A percentile compares a stretch with the other conserved stretches of the same genome.
Conservation (phyloP, 164 flowering plant genomes). For the Tetracentron sinense region DNA sequence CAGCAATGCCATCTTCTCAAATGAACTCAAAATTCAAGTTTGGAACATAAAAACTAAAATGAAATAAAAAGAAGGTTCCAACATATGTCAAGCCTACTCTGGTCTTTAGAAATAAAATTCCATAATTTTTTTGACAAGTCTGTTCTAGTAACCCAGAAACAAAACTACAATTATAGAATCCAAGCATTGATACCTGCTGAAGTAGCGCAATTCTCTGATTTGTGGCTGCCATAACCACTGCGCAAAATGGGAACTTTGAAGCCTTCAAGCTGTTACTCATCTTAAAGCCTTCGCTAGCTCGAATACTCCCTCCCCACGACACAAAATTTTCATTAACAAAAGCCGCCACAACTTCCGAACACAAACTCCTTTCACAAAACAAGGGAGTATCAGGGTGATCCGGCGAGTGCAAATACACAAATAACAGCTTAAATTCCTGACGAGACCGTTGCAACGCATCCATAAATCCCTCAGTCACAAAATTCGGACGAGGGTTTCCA, state of each 20-base stretch:
- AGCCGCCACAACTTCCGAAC: constrained; percentile 39
- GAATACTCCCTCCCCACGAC: constrained; percentile 67
- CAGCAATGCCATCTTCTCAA: too few relatives aligned
- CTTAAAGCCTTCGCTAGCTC: constrained; percentile 72
- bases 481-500: constrained; percentile 46
- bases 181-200: constrained; percentile 47
- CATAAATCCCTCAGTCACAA: constrained; percentile 57
- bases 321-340: constrained; percentile 70
- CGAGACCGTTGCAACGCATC: constrained; percentile 66
- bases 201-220: constrained; percentile 69
- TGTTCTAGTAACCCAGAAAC: too few relatives aligned
- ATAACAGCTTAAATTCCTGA: constrained; percentile 49
- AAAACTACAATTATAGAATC: neutral
- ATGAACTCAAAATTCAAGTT: too few relatives aligned
- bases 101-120: too few relatives aligned
- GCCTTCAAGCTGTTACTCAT: constrained; percentile 82
- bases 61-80: too few relatives aligned
- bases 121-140: too few relatives aligned
- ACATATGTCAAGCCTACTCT: too few relatives aligned
- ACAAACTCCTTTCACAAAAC: constrained; percentile 53
- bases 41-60: too few relatives aligned
- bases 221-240: constrained; percentile 66
- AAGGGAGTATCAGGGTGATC: constrained; percentile 62
- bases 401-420: constrained; percentile 72
- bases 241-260: constrained; percentile 63